These are phyloP conservation scores for Taphrina communis DNA, from an alignment of 1,139 yeast species.

Conservation along the genomic window DNA sequence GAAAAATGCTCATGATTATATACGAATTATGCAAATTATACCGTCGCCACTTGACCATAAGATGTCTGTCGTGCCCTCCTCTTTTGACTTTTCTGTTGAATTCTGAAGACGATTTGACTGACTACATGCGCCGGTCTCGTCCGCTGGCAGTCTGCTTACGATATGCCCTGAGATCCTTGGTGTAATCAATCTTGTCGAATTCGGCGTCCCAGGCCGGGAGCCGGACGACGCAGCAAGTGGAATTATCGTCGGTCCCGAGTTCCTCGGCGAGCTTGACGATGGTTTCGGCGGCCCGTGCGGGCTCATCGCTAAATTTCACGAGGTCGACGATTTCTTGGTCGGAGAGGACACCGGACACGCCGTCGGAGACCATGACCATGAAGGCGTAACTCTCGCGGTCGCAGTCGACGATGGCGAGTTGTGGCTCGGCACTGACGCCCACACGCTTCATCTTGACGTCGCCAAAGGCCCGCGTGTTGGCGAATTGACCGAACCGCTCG, in stretches of 20 bases:
- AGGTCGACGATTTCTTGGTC: slow-evolving; percentile 94
- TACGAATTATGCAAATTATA: neutral
- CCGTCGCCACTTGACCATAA: neutral
- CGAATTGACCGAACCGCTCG: slow-evolving; percentile 78
- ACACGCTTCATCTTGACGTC: slow-evolving; percentile 74
- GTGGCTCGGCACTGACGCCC: slow-evolving; percentile 94
- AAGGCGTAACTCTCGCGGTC: slow-evolving; percentile 61
- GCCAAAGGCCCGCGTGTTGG: slow-evolving; percentile 94
- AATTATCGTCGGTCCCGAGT: slow-evolving; percentile 92
- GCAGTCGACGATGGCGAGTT: slow-evolving; percentile 63
- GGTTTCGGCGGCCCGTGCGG: slow-evolving; percentile 85
- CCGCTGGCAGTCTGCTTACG: slow-evolving; percentile 24
- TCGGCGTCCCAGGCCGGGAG: slow-evolving; percentile 71
- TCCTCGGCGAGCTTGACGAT: slow-evolving; percentile 82
- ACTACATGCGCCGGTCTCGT: slow-evolving; percentile 30
- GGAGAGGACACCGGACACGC: slow-evolving; percentile 75
- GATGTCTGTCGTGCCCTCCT: neutral
- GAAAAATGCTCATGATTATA: slow-evolving; percentile 14
- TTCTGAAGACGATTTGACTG: no score
- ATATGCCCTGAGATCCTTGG: slow-evolving; percentile 33
- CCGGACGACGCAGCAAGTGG: slow-evolving; percentile 82
- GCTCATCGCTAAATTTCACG: slow-evolving; percentile 66
- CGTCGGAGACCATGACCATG: slow-evolving; percentile 79
- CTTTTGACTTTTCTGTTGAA: neutral
- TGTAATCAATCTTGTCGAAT: slow-evolving; percentile 29